Evolutionary conservation across 257 asterid species (phyloP).

Genomic region (Capsicum baccatum): DNA sequence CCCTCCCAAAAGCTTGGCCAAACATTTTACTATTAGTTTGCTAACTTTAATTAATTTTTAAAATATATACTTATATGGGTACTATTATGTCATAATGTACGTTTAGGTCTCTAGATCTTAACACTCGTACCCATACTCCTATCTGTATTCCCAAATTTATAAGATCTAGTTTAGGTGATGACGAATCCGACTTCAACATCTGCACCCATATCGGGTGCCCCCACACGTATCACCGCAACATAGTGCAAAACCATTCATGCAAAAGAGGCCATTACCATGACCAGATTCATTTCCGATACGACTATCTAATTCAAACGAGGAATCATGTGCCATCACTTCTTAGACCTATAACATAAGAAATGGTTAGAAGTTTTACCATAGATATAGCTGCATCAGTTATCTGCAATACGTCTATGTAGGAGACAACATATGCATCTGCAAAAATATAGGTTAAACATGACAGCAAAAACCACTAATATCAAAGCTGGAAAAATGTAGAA

Average conservation of each 20-base stretch:
- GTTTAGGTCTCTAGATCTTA: neutral
- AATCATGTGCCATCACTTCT: neutral
- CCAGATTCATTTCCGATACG: neutral
- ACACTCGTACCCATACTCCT: neutral
- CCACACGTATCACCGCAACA: neutral
- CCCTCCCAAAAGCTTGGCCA: neutral
- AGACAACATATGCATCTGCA: slow-evolving; percentile 76
- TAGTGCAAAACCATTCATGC: neutral
- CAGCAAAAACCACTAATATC: neutral
- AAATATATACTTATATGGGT: neutral
- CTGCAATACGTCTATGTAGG: slow-evolving; percentile 91
- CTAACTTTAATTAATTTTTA: neutral
- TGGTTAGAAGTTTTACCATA: slow-evolving; percentile 54
- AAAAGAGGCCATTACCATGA: neutral
- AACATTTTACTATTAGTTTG: neutral
- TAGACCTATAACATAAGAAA: slow-evolving; percentile 17
- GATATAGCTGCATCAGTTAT: slow-evolving; percentile 91
- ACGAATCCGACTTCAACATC: neutral
- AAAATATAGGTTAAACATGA: slow-evolving; percentile 32
- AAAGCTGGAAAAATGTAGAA: neutral
- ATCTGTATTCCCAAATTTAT: neutral
- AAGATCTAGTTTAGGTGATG: slow-evolving; percentile 6
- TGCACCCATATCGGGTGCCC: neutral
- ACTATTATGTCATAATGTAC: neutral
- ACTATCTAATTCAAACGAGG: slow-evolving; percentile 4